These are phyloP conservation scores for Coemansia sp. DNA, from an alignment of 192 early-diverging fungal species.

Conservation along the genomic window DNA sequence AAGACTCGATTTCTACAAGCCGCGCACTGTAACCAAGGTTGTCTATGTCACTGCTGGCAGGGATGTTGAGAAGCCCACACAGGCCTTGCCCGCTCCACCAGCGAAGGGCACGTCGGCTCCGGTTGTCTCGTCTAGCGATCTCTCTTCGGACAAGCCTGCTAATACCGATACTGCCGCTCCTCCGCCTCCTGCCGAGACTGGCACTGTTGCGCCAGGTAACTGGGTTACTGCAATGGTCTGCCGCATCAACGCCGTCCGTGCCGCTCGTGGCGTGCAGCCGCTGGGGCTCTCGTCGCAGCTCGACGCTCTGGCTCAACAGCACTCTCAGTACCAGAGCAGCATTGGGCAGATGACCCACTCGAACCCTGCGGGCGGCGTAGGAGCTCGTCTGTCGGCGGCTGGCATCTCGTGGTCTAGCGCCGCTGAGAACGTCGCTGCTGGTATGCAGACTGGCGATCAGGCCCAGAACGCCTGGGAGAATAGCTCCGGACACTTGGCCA, in stretches of 20 bases:
- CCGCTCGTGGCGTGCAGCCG: constrained; percentile 20
- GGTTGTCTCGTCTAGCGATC: background rate
- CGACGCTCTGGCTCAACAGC: constrained; percentile 32
- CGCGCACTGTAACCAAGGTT: constrained; percentile 12
- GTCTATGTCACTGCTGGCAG: constrained; percentile 14
- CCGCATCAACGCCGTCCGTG: constrained; percentile 42
- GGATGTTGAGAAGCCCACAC: constrained; percentile 1
- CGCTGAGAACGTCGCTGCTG: constrained; percentile 56
- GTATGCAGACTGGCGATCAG: constrained; percentile 24
- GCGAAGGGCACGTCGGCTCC: background rate
- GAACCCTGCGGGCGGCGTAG: constrained; percentile 38
- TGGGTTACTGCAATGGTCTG: constrained; percentile 46
- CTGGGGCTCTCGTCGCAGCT: constrained; percentile 34
- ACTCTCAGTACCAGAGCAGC: constrained; percentile 51
- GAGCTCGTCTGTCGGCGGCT: constrained; percentile 23
- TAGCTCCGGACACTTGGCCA: constrained; percentile 53
- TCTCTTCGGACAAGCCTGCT: background rate
- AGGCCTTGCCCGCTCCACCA: background rate
- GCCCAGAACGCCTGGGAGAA: constrained; percentile 50
- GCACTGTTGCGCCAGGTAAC: constrained; percentile 12
- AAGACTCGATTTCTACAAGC: background rate
- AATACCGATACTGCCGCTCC: constrained; percentile 2
- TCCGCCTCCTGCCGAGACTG: constrained; percentile 9
- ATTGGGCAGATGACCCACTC: constrained; percentile 51
- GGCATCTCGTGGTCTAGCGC: constrained; percentile 32